Evolutionary conservation across 495 filamentous ascomycete genomes (phyloP).

Genomic region (Parmelia sp.): DNA sequence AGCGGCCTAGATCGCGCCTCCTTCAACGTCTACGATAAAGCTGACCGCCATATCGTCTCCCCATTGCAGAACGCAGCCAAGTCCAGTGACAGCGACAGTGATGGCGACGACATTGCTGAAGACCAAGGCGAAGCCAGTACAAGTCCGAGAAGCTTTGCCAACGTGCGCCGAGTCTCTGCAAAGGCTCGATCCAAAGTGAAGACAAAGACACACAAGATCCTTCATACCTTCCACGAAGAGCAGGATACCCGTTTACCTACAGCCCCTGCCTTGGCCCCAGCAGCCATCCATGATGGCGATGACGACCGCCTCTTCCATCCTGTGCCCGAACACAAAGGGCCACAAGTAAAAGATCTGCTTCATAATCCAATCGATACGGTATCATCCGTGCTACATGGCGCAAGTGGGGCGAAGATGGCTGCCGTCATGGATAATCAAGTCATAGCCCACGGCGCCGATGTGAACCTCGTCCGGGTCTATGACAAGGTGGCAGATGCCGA

Average conservation of each 20-base stretch:
- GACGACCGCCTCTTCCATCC: not conserved
- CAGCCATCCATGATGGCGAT: not conserved
- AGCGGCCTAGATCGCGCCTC: conserved; percentile 13
- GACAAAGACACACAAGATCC: conserved; percentile 5
- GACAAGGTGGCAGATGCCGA: conserved; percentile 18
- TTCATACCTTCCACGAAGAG: conserved; percentile 17
- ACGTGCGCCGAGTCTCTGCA: conserved; percentile 7
- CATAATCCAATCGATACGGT: conserved; percentile 29
- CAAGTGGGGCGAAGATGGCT: conserved; percentile 24
- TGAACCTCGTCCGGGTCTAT: conserved; percentile 30
- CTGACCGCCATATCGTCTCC: conserved; percentile 12
- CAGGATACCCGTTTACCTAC: not conserved
- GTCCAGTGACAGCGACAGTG: not conserved
- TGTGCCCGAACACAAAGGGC: not conserved
- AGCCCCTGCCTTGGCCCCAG: not conserved
- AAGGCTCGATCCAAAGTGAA: conserved; percentile 12
- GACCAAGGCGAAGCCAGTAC: not conserved
- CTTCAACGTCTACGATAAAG: conserved; percentile 12
- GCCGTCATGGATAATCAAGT: conserved; percentile 27
- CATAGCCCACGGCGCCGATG: conserved; percentile 27
- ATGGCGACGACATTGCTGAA: not conserved
- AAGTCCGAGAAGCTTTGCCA: not conserved
- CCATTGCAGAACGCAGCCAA: not conserved
- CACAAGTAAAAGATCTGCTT: conserved; percentile 24
- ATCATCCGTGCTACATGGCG: conserved; percentile 23